phyloP scores from a whole-genome alignment of 176 grass and related monocot species.

The Triticum timopheevii region DNA sequence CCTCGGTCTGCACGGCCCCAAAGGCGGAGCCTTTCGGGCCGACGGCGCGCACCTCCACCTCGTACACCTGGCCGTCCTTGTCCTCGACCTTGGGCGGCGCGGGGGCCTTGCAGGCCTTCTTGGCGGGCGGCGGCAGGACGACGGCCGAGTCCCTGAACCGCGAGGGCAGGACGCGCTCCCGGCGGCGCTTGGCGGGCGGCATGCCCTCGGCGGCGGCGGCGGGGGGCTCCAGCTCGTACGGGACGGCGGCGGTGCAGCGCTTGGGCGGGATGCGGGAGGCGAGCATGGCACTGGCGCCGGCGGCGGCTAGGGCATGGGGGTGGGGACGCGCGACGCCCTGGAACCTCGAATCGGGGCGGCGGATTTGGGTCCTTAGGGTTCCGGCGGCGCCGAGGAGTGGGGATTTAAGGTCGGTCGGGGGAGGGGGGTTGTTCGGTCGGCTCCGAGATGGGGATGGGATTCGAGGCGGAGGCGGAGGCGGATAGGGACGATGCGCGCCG shows the following conservation, averaged over 20 bases:
- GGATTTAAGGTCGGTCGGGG: conserved; percentile 21
- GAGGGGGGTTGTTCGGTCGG: neutral
- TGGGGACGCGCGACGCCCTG: neutral
- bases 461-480: neutral
- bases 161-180: conserved; percentile 53
- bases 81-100: neutral
- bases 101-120: conserved; percentile 20
- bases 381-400: neutral
- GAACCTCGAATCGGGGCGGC: conserved; percentile 6
- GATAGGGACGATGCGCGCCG: neutral
- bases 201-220: conserved; percentile 15
- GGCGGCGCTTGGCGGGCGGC: conserved; percentile 47
- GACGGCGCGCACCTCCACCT: conserved; percentile 23
- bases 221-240: neutral
- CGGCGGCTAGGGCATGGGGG: conserved; percentile 36
- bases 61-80: conserved; percentile 27
- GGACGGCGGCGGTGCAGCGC: conserved; percentile 51
- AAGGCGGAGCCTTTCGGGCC: conserved; percentile 31
- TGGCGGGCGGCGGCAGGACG: neutral
- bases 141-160: conserved; percentile 45
- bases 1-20: conserved; percentile 19
- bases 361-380: conserved; percentile 34
- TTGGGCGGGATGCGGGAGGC: conserved; percentile 58
- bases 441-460: neutral
- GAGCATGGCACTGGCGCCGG: conserved; percentile 37